Evolutionary conservation across 2,329 filamentous ascomycete genomes (phyloP).

Genomic region (Aspergillus pseudoviridinutans): DNA sequence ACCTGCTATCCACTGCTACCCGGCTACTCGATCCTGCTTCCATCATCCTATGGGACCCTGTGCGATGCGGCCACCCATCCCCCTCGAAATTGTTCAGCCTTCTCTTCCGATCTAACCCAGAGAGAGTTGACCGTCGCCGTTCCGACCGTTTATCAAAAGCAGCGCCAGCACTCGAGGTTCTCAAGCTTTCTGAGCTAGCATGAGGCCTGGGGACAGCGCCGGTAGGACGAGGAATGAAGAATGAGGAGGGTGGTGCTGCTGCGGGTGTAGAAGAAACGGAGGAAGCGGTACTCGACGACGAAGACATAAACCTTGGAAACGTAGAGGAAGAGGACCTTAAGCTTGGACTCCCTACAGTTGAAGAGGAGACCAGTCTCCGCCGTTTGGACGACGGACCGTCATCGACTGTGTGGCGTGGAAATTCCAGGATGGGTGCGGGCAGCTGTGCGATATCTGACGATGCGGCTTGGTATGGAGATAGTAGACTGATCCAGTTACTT

Average conservation of each 20-base stretch:
- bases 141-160: slow-evolving; percentile 13
- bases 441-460: neutral
- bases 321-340: neutral
- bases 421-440: slow-evolving; percentile 18
- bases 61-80: slow-evolving; percentile 19
- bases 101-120: slow-evolving; percentile 39
- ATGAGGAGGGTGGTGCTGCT: slow-evolving; percentile 7
- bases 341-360: slow-evolving; percentile 11
- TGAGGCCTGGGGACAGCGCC: slow-evolving; percentile 9
- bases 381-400: slow-evolving; percentile 28
- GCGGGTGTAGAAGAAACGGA: slow-evolving; percentile 12
- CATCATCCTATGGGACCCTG: slow-evolving; percentile 7
- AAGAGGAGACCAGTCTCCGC: slow-evolving; percentile 32
- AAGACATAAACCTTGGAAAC: slow-evolving; percentile 21
- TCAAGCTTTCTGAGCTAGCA: slow-evolving; percentile 13
- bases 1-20: slow-evolving; percentile 19
- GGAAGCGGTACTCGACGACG: slow-evolving; percentile 18
- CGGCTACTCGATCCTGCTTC: slow-evolving; percentile 13
- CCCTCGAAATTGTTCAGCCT: slow-evolving; percentile 37
- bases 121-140: slow-evolving; percentile 19
- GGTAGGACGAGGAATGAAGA: slow-evolving; percentile 4
- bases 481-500: neutral
- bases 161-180: slow-evolving; percentile 15
- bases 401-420: slow-evolving; percentile 27
- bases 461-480: neutral